Base-by-base conservation (phyloP, 106 monocot genomes). In the Ottelia alismoides region DNA sequence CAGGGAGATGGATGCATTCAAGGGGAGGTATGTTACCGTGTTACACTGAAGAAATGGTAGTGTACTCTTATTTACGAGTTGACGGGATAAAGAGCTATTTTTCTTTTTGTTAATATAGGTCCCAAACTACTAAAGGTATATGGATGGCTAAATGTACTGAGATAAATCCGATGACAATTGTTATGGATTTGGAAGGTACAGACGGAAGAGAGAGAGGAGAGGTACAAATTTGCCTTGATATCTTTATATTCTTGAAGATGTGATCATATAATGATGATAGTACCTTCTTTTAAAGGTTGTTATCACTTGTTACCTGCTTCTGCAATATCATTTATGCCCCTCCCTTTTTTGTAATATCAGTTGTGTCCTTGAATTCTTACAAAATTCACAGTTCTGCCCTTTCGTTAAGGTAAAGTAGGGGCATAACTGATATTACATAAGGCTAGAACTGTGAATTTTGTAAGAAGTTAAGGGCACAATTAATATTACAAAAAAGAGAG, bases 121-220 rank as follows among this genome's bases (percentile, higher is more conserved):
- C 81, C 22, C 88, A 88, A 67, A 94, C 94, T 60, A 94, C 94
- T 17, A 88, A 88, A 72, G 94, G 94, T 22, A 78, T 94, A 55
- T 96, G 94, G 94, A 31, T 96, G 69, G 94, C 84, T 25, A 73
- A 69, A 55, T 77, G 84, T 54, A 47, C 45, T 49, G 75, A 69
- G 19, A 88, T 96, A 44, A 85, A 96, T 28, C 94, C 94, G 52
- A 88, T 62, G 66, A 96, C 94, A 18, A 68, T 96, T 64, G 82
- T 96, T 28, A 82, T 96, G 88, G 93, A 94, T 76, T 72, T 94
- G 71, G 93, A 94, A 66, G 93, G 93, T 56, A 84, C 77, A 48
- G 93, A 94, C 76, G 93, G 93, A 55, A 80, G 93, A 73, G 93
- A 94, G 47, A 65, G 93, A 16, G 93, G 93, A 63, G 84, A 94